Conservation (phyloP, 1,284 basidiomycete genomes). For the Vanrija pseudolonga region DNA sequence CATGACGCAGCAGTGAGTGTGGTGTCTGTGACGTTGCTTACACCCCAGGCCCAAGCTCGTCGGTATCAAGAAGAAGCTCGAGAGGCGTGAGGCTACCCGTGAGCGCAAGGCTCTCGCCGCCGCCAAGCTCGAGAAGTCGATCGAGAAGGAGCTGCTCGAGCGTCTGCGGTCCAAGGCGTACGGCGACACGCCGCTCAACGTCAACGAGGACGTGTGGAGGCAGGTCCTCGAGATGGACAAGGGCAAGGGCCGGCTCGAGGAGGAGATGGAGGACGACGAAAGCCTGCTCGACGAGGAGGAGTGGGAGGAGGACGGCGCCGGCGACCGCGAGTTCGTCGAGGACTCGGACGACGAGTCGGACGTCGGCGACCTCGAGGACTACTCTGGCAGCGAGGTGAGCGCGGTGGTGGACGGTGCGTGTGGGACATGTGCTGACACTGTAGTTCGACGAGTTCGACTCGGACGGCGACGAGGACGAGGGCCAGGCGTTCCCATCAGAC, state of each 20-base stretch:
- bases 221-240: slow-evolving; percentile 75
- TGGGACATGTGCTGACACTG: background rate
- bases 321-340: slow-evolving; percentile 74
- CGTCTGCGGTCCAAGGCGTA: slow-evolving; percentile 95
- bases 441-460: slow-evolving; percentile 47
- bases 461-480: slow-evolving; percentile 29
- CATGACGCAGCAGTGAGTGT: slow-evolving; percentile 76
- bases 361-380: slow-evolving; percentile 60
- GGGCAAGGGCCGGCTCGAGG: slow-evolving; percentile 53
- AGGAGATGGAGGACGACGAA: slow-evolving; percentile 58
- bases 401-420: background rate
- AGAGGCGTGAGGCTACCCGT: slow-evolving; percentile 85
- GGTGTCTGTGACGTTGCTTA: background rate
- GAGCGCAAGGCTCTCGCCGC: slow-evolving; percentile 95
- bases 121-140: slow-evolving; percentile 87
- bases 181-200: slow-evolving; percentile 94
- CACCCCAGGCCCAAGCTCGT: slow-evolving; percentile 76
- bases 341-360: slow-evolving; percentile 59
- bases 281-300: slow-evolving; percentile 57
- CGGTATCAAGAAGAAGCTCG: slow-evolving; percentile 95
- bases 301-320: slow-evolving; percentile 51
- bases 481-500: slow-evolving; percentile 44
- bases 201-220: slow-evolving; percentile 96
- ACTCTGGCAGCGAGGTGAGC: slow-evolving; percentile 44
- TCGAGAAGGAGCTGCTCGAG: slow-evolving; percentile 93